Conservation (phyloP, 345 rosid genomes). For the Eucalyptus albens region DNA sequence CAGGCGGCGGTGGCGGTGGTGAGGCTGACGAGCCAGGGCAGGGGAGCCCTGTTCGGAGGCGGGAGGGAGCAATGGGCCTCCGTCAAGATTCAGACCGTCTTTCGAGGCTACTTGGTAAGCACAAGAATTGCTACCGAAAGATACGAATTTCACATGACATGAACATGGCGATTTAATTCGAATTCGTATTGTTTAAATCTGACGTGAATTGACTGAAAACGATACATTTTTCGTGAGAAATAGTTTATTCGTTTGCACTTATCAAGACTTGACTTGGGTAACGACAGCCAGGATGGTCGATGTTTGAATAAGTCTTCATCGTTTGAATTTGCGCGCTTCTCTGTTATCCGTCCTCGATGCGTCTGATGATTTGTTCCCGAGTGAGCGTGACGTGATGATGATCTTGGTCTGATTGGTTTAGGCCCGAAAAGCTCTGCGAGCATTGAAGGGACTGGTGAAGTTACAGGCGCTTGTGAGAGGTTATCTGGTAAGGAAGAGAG, state of each 20-base stretch:
- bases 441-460: slow-evolving; percentile 68
- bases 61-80: slow-evolving; percentile 39
- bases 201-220: neutral
- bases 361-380: neutral
- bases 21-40: slow-evolving; percentile 41
- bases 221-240: neutral
- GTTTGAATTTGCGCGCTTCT: neutral
- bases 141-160: neutral
- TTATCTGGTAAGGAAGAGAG: slow-evolving; percentile 59
- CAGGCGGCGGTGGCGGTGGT: slow-evolving; percentile 53
- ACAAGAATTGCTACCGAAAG: neutral
- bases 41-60: slow-evolving; percentile 4
- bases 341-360: neutral
- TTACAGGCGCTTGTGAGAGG: slow-evolving; percentile 83
- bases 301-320: neutral
- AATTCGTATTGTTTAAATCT: neutral
- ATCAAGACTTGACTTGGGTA: neutral
- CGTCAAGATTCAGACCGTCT: slow-evolving; percentile 43
- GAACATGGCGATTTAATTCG: neutral
- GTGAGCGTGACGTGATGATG: neutral
- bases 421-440: slow-evolving; percentile 80
- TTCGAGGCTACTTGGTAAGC: slow-evolving; percentile 65
- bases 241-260: neutral
- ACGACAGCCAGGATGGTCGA: neutral
- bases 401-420: neutral